Evolutionary conservation across 169 alveolate species (phyloP).

Genomic region (Babesia ovis): DNA sequence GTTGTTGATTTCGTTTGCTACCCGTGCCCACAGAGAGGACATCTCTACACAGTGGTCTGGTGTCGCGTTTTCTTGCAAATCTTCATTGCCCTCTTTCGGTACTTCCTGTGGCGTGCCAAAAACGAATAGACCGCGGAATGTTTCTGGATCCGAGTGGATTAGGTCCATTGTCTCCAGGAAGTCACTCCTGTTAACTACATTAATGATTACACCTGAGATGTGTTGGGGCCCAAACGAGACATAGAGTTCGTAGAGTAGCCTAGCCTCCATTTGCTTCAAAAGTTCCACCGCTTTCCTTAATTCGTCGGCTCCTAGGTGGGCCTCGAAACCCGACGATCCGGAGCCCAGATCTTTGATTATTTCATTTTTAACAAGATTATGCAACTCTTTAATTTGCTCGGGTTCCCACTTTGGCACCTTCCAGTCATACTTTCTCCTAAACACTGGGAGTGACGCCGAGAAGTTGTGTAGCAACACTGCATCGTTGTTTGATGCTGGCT

Average conservation of each 20-base stretch:
- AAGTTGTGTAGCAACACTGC: conserved; percentile 41
- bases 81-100: background rate
- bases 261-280: background rate
- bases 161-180: conserved; percentile 7
- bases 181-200: conserved; percentile 12
- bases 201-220: conserved; percentile 10
- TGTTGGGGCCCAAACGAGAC: conserved; percentile 12
- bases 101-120: background rate
- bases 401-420: conserved; percentile 57
- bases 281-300: conserved; percentile 2
- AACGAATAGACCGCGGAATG: background rate
- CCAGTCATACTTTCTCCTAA: conserved; percentile 67
- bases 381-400: conserved; percentile 40
- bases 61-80: background rate
- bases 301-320: conserved; percentile 10
- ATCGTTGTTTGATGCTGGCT: conserved; percentile 66
- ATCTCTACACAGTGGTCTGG: conserved; percentile 5
- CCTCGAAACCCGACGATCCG: conserved; percentile 10
- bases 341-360: conserved; percentile 8
- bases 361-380: conserved; percentile 18
- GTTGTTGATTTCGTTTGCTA: conserved; percentile 36
- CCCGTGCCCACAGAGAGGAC: conserved; percentile 46
- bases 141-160: background rate
- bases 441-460: conserved; percentile 47
- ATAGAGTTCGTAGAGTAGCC: conserved; percentile 35